A percentile compares a stretch with the other conserved stretches of the same genome.
These are phyloP conservation scores for Isabelozyma gotoi DNA, from an alignment of 805 yeast species.

Conservation along the genomic window DNA sequence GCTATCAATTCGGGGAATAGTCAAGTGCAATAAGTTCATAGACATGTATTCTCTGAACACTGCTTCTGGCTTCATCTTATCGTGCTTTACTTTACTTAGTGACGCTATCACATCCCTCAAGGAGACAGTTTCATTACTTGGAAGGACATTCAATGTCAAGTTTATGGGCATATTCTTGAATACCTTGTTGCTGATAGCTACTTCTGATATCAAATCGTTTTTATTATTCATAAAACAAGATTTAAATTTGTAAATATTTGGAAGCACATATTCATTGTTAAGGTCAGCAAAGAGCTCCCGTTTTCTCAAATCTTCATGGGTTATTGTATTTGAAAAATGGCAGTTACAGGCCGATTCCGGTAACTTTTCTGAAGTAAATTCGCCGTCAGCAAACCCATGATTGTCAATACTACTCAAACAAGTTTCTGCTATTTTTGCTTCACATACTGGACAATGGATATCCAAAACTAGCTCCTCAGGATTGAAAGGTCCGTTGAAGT, in stretches of 20 bases:
- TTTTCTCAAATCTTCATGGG: slow-evolving; percentile 20
- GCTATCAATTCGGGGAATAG: slow-evolving; percentile 1
- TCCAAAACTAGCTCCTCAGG: slow-evolving; percentile 4
- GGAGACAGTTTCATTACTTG: not conserved
- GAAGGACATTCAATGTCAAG: not conserved
- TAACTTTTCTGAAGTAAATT: slow-evolving; percentile 5
- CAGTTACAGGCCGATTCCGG: slow-evolving; percentile 4
- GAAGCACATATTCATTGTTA: not conserved
- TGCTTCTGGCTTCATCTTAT: not conserved
- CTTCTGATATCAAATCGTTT: too few relatives aligned
- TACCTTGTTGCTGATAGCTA: too few relatives aligned
- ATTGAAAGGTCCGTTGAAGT: slow-evolving; percentile 1
- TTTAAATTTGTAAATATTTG: not conserved
- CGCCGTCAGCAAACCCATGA: slow-evolving; percentile 9
- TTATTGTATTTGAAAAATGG: slow-evolving; percentile 9
- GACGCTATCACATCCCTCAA: not conserved
- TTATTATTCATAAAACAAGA: not conserved
- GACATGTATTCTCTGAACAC: slow-evolving; percentile 6
- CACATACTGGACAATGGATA: slow-evolving; percentile 15
- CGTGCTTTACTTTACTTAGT: not conserved
- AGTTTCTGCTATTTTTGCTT: slow-evolving; percentile 1
- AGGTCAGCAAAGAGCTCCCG: slow-evolving; percentile 16
- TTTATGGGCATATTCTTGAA: not conserved
- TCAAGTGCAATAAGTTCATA: slow-evolving; percentile 8
- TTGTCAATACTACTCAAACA: slow-evolving; percentile 4